Conservation (phyloP, 2,329 filamentous ascomycete genomes). For the Eurotiales sp. region DNA sequence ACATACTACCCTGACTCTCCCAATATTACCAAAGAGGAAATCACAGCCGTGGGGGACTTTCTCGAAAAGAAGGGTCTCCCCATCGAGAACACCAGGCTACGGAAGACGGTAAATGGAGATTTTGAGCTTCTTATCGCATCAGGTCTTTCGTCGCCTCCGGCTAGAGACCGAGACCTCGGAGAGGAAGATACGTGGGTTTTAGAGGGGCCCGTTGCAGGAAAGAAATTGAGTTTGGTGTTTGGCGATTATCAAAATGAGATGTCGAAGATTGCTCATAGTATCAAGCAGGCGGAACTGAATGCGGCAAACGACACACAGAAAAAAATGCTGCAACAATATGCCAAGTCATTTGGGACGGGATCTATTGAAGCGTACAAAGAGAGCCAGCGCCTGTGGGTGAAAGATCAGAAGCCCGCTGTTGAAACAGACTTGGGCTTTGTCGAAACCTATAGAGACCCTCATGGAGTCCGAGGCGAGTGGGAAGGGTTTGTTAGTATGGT, state of each 20-base stretch:
- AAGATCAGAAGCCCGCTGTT: slow-evolving; percentile 74
- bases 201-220: slow-evolving; percentile 60
- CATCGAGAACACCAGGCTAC: slow-evolving; percentile 70
- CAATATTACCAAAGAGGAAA: slow-evolving; percentile 70
- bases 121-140: slow-evolving; percentile 76
- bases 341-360: slow-evolving; percentile 68
- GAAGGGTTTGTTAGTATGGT: slow-evolving; percentile 72
- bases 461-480: slow-evolving; percentile 77
- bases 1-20: slow-evolving; percentile 78
- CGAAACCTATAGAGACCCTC: slow-evolving; percentile 80
- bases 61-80: slow-evolving; percentile 69
- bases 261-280: slow-evolving; percentile 61
- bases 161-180: slow-evolving; percentile 64
- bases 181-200: slow-evolving; percentile 61
- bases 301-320: slow-evolving; percentile 71
- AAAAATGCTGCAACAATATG: slow-evolving; percentile 70
- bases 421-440: slow-evolving; percentile 82
- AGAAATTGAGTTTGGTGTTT: slow-evolving; percentile 67
- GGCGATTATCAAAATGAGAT: slow-evolving; percentile 73
- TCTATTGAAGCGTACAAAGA: slow-evolving; percentile 76
- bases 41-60: slow-evolving; percentile 67
- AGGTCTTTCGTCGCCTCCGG: slow-evolving; percentile 57
- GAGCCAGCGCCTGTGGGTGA: slow-evolving; percentile 76
- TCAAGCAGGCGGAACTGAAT: slow-evolving; percentile 64
- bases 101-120: slow-evolving; percentile 60